phyloP scores from a whole-genome alignment of 179 eudicot species.

The Vitellaria paradoxa region DNA sequence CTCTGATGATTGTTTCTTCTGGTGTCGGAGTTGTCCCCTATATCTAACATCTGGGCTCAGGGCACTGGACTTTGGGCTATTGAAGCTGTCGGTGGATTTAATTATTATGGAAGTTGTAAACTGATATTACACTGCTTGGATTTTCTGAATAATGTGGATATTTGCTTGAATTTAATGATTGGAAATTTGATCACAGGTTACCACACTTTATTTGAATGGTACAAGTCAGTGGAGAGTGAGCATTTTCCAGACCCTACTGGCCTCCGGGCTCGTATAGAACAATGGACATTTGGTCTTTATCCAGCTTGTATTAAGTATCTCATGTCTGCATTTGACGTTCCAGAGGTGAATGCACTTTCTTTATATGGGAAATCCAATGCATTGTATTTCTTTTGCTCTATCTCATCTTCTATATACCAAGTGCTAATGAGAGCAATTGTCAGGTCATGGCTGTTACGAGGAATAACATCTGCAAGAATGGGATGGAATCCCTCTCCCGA shows the following conservation, averaged over 20 bases:
- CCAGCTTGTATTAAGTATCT: constrained; percentile 98
- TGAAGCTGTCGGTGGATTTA: too few species aligned
- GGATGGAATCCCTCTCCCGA: constrained; percentile 73
- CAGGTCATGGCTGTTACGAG: constrained; percentile 97
- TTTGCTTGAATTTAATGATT: constrained; percentile 1
- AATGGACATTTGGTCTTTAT: constrained; percentile 98
- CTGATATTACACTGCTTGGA: neutral
- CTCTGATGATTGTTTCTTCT: too few species aligned
- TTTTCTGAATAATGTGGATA: constrained; percentile 9
- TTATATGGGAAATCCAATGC: neutral
- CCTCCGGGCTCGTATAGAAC: constrained; percentile 90
- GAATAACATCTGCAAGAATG: constrained; percentile 84
- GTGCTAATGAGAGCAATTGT: constrained; percentile 17
- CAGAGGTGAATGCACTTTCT: constrained; percentile 58
- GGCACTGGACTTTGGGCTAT: too few species aligned
- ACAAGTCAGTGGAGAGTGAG: constrained; percentile 84
- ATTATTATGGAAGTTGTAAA: neutral
- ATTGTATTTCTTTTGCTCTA: neutral
- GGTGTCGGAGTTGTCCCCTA: too few species aligned
- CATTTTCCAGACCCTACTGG: constrained; percentile 99
- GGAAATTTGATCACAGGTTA: constrained; percentile 56
- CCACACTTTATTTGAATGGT: constrained; percentile 95
- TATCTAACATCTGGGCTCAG: too few species aligned
- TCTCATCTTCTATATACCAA: neutral
- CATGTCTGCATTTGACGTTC: constrained; percentile 97